A percentile compares a stretch with the other conserved stretches of the same genome.
Evolutionary conservation across 164 flowering plant genomes (phyloP).

Genomic region (Vitis rotundifolia): DNA sequence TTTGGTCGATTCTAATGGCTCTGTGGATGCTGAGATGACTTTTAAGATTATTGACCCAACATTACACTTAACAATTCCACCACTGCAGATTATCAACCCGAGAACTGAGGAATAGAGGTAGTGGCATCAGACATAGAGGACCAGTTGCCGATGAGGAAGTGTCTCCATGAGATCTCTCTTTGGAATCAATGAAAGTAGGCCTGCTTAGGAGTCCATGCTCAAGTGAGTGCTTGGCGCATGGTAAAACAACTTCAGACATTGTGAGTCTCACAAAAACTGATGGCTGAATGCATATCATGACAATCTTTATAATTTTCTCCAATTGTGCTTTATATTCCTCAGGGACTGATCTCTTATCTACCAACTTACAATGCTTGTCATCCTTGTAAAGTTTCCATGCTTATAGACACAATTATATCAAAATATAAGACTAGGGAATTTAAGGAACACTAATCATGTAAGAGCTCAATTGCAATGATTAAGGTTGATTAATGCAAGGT

Average conservation of each 20-base stretch:
- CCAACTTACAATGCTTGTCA: constrained; percentile 25
- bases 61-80: no score
- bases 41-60: no score
- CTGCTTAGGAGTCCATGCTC: constrained; percentile 15
- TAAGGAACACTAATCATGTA: no score
- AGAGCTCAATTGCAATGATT: no score
- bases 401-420: constrained; percentile 11
- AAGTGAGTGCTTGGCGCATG: constrained; percentile 16
- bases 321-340: constrained; percentile 25
- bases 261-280: constrained; percentile 35
- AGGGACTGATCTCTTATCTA: constrained; percentile 33
- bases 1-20: no score
- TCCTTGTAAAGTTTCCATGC: constrained; percentile 46
- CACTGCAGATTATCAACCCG: not conserved
- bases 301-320: constrained; percentile 40
- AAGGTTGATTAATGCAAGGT: no score
- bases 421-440: not conserved
- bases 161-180: constrained; percentile 14
- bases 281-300: constrained; percentile 45
- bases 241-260: constrained; percentile 46
- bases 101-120: constrained; percentile 6
- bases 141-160: constrained; percentile 14
- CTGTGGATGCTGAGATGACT: no score
- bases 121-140: constrained; percentile 41
- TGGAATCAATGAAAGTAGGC: constrained; percentile 31